Conservation (phyloP, 768 basidiomycete species). For the Tulasnella sp. region DNA sequence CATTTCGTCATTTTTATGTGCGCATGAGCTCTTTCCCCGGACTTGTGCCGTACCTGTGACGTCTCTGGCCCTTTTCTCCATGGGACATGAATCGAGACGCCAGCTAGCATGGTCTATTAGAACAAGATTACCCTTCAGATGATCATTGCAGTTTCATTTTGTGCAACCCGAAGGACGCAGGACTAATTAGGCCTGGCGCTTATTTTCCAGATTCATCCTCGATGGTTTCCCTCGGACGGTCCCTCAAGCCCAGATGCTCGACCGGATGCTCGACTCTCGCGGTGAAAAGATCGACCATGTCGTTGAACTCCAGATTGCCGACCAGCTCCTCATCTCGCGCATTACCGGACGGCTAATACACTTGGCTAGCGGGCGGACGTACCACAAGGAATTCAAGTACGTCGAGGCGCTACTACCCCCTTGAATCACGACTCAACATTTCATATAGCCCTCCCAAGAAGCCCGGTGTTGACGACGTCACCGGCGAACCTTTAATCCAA, state of each 20-base stretch:
- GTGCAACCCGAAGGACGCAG: neutral
- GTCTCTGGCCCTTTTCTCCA: no score
- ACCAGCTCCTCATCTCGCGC: conserved; percentile 90
- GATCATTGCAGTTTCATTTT: neutral
- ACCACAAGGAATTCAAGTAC: conserved; percentile 91
- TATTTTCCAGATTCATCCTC: conserved; percentile 67
- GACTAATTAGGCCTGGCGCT: neutral
- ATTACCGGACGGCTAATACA: conserved; percentile 96
- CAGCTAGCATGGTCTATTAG: no score
- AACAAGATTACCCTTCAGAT: no score
- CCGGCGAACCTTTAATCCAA: conserved; percentile 92
- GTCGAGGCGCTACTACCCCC: conserved; percentile 26
- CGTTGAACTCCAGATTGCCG: conserved; percentile 82
- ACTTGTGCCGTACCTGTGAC: no score
- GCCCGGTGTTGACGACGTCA: conserved; percentile 80
- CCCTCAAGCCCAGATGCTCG: conserved; percentile 91
- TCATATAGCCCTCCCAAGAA: conserved; percentile 85
- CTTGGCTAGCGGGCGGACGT: conserved; percentile 75
- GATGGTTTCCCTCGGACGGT: conserved; percentile 99
- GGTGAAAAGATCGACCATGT: conserved; percentile 88
- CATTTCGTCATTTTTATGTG: neutral
- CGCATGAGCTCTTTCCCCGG: neutral
- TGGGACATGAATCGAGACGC: no score
- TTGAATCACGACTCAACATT: neutral
- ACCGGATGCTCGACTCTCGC: conserved; percentile 69